phyloP scores from a whole-genome alignment of 495 filamentous ascomycete species.

The Emericellopsis terricola region DNA sequence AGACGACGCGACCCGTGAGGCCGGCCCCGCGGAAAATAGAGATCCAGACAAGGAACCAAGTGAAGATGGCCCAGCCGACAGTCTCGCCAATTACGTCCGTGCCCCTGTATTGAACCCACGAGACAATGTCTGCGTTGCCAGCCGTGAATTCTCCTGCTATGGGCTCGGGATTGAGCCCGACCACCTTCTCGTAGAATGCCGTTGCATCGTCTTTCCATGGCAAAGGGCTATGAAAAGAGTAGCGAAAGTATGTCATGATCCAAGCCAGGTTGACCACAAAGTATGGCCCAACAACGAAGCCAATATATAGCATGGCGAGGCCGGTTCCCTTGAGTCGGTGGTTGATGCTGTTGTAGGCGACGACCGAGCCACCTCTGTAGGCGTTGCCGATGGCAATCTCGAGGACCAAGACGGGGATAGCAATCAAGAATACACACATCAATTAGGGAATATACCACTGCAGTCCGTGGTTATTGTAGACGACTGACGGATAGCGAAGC shows the following conservation, averaged over 20 bases:
- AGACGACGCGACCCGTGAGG: conserved; percentile 21
- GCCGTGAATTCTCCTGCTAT: conserved; percentile 7
- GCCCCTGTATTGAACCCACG: conserved; percentile 10
- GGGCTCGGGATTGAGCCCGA: conserved; percentile 12
- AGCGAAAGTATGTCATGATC: conserved; percentile 26
- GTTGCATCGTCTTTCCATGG: conserved; percentile 18
- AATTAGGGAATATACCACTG: conserved; percentile 18
- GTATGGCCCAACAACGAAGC: conserved; percentile 19
- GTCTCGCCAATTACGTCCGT: conserved; percentile 14
- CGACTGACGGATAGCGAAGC: conserved; percentile 4
- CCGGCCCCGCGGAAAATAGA: conserved; percentile 22
- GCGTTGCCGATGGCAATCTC: conserved; percentile 23
- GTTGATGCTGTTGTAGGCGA: conserved; percentile 21
- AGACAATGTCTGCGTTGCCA: neutral
- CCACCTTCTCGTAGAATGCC: conserved; percentile 17
- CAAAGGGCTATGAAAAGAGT: conserved; percentile 17
- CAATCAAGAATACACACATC: conserved; percentile 18
- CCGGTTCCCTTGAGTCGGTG: conserved; percentile 18
- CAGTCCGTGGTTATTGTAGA: conserved; percentile 5
- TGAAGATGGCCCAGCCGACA: conserved; percentile 19
- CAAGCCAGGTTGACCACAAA: conserved; percentile 20
- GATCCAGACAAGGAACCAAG: conserved; percentile 21
- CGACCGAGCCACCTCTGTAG: conserved; percentile 20
- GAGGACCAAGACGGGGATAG: conserved; percentile 26
- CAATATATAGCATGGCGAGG: conserved; percentile 14